Conservation (phyloP, 2,329 filamentous ascomycete species). For the Torrubiella hemipterigena region DNA sequence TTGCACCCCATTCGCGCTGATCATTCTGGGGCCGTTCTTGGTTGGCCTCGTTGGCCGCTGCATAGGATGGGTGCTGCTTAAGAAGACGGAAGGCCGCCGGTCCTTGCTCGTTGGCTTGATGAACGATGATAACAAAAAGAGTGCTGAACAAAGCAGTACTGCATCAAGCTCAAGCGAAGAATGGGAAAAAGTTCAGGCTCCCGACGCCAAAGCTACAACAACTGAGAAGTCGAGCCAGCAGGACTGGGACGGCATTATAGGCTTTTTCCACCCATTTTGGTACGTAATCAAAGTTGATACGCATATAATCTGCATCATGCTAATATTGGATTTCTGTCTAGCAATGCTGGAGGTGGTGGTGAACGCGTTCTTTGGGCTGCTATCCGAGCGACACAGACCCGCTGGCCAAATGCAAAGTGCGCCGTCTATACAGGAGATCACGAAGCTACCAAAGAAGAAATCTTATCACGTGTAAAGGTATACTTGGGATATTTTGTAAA, state of each 20-base stretch:
- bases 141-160: constrained; percentile 18
- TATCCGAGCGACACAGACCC: constrained; percentile 76
- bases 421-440: constrained; percentile 94
- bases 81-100: constrained; percentile 51
- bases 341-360: constrained; percentile 90
- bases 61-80: constrained; percentile 49
- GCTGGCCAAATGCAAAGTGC: constrained; percentile 81
- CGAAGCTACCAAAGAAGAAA: constrained; percentile 68
- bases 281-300: constrained; percentile 37
- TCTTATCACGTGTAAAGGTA: constrained; percentile 67
- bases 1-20: constrained; percentile 8
- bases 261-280: constrained; percentile 98
- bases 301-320: too few species aligned
- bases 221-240: constrained; percentile 26
- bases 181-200: constrained; percentile 56
- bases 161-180: constrained; percentile 41
- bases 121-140: constrained; percentile 30
- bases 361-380: constrained; percentile 96
- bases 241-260: constrained; percentile 75
- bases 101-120: constrained; percentile 42
- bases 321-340: too few species aligned
- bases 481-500: constrained; percentile 7
- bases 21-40: constrained; percentile 19
- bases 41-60: constrained; percentile 27
- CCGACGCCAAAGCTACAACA: constrained; percentile 24